Evolutionary conservation across 2,329 filamentous ascomycete genomes (phyloP).

Genomic region (Ophiostoma angusticollis): DNA sequence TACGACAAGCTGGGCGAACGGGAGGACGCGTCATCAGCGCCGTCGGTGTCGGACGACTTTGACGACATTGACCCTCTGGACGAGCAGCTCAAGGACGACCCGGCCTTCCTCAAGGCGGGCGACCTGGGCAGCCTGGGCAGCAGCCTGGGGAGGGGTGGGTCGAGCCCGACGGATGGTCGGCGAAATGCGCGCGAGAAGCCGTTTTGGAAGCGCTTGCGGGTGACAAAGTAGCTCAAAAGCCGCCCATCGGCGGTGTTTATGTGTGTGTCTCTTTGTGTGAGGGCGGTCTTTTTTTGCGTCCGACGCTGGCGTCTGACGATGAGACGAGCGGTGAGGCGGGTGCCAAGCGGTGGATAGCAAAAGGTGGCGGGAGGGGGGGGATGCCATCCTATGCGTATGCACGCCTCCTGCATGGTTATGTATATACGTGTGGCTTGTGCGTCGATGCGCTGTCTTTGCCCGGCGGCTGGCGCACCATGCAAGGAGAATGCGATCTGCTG

Average conservation of each 20-base stretch:
- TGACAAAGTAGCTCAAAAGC: slow-evolving; percentile 1
- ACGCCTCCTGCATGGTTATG: no score
- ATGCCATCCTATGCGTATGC: no score
- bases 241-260: no score
- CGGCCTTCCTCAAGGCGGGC: slow-evolving; percentile 20
- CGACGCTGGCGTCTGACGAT: background rate
- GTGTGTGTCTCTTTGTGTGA: no score
- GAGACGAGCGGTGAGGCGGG: background rate
- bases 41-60: slow-evolving; percentile 17
- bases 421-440: no score
- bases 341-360: no score
- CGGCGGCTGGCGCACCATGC: background rate
- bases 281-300: no score
- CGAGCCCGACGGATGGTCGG: slow-evolving; percentile 4
- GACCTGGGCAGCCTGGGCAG: slow-evolving; percentile 2
- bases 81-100: slow-evolving; percentile 35
- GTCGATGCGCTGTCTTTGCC: background rate
- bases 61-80: slow-evolving; percentile 32
- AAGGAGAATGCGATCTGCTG: background rate
- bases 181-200: slow-evolving; percentile 13
- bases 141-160: slow-evolving; percentile 6
- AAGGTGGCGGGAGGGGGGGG: no score
- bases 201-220: slow-evolving; percentile 18
- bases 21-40: slow-evolving; percentile 4
- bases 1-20: slow-evolving; percentile 15